These are phyloP conservation scores for Trifolium dubium DNA, from an alignment of 306 rosid genomes.

Conservation along the genomic window DNA sequence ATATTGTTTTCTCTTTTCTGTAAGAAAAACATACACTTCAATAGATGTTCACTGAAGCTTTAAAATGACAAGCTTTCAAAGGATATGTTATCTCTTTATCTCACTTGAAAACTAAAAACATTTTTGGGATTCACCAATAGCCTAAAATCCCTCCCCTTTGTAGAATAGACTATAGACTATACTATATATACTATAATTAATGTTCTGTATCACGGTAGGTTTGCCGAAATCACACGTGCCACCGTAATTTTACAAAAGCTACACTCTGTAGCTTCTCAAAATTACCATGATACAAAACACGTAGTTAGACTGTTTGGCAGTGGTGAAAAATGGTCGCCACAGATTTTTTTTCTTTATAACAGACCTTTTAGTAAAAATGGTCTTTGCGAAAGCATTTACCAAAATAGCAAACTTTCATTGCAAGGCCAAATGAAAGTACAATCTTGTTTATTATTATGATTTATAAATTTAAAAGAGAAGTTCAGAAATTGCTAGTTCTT, in stretches of 20 bases:
- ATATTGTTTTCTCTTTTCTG: conserved; percentile 9
- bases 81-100: conserved; percentile 19
- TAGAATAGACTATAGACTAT: neutral
- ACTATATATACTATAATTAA: neutral
- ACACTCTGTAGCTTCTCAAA: too few species aligned
- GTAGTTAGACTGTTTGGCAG: neutral
- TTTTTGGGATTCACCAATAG: conserved; percentile 10
- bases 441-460: conserved; percentile 11
- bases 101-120: conserved; percentile 14
- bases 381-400: conserved; percentile 13
- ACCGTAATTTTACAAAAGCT: too few species aligned
- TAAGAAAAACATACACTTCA: conserved; percentile 19
- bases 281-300: too few species aligned
- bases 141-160: conserved; percentile 32
- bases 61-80: conserved; percentile 27
- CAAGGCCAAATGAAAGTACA: conserved; percentile 19
- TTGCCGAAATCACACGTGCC: too few species aligned
- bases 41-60: conserved; percentile 23
- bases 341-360: conserved; percentile 1
- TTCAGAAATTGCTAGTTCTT: conserved; percentile 1
- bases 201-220: too few species aligned
- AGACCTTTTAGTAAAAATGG: neutral
- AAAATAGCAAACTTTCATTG: neutral
- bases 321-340: neutral
- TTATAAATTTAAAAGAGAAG: conserved; percentile 1